Base-by-base conservation (phyloP, 2,329 filamentous ascomycete species). In the Diplocarpon rosae region DNA sequence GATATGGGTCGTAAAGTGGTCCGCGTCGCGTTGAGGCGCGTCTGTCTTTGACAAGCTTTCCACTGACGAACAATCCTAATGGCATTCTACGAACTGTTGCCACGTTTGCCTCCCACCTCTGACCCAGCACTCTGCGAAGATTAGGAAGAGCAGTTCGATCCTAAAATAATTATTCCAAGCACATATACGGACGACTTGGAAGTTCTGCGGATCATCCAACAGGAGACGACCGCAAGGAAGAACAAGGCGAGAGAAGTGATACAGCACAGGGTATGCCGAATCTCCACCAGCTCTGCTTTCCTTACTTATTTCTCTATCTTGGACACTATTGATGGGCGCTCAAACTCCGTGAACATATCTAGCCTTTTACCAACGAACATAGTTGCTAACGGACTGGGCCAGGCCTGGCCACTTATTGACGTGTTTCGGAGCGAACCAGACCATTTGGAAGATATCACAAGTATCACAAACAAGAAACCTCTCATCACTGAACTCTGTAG, bases 391-490 rank as follows among this genome's bases (percentile, higher is more conserved):
- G 13, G 28, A 9, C 24, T 11, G 5, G n/a, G 11, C 2, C 62
- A 71, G 43, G 65, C 64, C 45, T 74, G 69, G 67, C 65, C 64
- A 36, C 50, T 65, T 9, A 52, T 52, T 31, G 70, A 73, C 32
- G 61, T 64, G 13, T 75, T 75, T 52, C 61, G 63, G 46, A 74
- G 70, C 50, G 71, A 75, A 46, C 66, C 62, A 39, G 66, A 70
- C 47, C 53, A 60, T 47, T 50, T 54, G 41, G 52, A 59, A 50
- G 57, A 57, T 61, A 51, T 27, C 15, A 9, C 10, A 5, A 11
- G 13, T 13, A 12, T 7, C 13, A 10, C 3, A 34, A 28, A 10
- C 17, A 1, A 20, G n/a, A 16, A 34, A 29, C 31, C 7, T 14
- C 33, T 35, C n/a, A 35, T n/a, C n/a, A 10, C n/a, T 14, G 33